phyloP scores from a whole-genome alignment of 805 yeast species.

The Pichia exigua region DNA sequence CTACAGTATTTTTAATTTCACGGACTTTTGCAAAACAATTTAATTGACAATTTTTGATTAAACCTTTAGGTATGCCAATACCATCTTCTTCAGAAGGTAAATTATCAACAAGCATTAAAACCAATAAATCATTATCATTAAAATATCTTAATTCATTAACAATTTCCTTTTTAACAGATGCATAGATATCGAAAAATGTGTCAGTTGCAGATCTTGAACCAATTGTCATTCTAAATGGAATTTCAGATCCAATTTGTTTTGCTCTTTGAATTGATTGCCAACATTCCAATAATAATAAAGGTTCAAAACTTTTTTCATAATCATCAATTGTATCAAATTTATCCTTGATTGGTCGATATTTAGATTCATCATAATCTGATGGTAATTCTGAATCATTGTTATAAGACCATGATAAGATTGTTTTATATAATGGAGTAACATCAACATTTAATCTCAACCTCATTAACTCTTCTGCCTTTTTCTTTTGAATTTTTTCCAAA shows the following conservation, averaged over 20 bases:
- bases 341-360: constrained; percentile 44
- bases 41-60: constrained; percentile 14
- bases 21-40: constrained; percentile 77
- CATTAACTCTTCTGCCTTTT: constrained; percentile 67
- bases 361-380: constrained; percentile 32
- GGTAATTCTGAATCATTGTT: constrained; percentile 51
- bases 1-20: constrained; percentile 57
- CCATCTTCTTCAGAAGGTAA: constrained; percentile 25
- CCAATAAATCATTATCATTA: constrained; percentile 70
- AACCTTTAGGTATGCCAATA: constrained; percentile 13
- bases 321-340: constrained; percentile 51
- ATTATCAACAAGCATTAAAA: constrained; percentile 46
- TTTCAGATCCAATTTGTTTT: constrained; percentile 48
- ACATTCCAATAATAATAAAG: constrained; percentile 77
- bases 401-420: constrained; percentile 72
- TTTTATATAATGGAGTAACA: constrained; percentile 63
- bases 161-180: constrained; percentile 50
- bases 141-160: constrained; percentile 43
- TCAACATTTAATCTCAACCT: constrained; percentile 71
- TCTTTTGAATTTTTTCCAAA: constrained; percentile 28
- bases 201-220: constrained; percentile 82
- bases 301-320: constrained; percentile 65
- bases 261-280: constrained; percentile 86
- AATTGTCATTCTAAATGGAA: constrained; percentile 57
- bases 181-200: constrained; percentile 80